Percentiles rank a stretch among this genome's conserved stretches.
These are phyloP conservation scores for Pseudocohnilembus persalinus DNA, from an alignment of 169 alveolate genomes.

Conservation along the genomic window DNA sequence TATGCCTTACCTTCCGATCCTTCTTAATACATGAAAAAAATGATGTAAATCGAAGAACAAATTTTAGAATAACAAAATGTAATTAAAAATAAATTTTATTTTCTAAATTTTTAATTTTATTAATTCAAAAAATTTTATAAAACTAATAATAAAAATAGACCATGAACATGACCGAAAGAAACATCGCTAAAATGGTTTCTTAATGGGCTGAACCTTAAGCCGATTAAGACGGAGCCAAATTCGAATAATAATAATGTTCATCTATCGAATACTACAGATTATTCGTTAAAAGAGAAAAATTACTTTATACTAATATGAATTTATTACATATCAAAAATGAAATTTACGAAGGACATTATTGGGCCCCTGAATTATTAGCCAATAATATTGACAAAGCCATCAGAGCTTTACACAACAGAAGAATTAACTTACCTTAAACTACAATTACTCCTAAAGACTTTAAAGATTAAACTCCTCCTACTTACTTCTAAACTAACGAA, in stretches of 20 bases:
- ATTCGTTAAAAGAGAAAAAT: constrained; percentile 94
- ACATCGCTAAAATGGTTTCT: constrained; percentile 8
- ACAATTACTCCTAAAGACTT: constrained; percentile 38
- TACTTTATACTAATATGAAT: constrained; percentile 91
- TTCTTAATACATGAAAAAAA: constrained; percentile 20
- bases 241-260: constrained; percentile 57
- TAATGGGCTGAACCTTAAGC: not conserved
- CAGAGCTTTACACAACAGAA: constrained; percentile 27
- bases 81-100: constrained; percentile 4
- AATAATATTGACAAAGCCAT: constrained; percentile 84
- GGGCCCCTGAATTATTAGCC: constrained; percentile 94
- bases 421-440: not conserved
- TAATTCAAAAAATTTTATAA: not conserved
- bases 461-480: constrained; percentile 88
- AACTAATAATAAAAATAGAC: constrained; percentile 53
- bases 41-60: constrained; percentile 78
- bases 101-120: not conserved
- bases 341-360: constrained; percentile 95
- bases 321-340: constrained; percentile 88
- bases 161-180: constrained; percentile 1
- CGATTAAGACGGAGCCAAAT: too few relatives aligned
- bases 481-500: constrained; percentile 93
- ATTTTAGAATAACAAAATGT: constrained; percentile 90
- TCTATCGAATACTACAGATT: constrained; percentile 93
- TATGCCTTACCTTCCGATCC: constrained; percentile 24